phyloP scores from a whole-genome alignment of 352 stramenopile genomes.

The Globisporangium canariense region DNA sequence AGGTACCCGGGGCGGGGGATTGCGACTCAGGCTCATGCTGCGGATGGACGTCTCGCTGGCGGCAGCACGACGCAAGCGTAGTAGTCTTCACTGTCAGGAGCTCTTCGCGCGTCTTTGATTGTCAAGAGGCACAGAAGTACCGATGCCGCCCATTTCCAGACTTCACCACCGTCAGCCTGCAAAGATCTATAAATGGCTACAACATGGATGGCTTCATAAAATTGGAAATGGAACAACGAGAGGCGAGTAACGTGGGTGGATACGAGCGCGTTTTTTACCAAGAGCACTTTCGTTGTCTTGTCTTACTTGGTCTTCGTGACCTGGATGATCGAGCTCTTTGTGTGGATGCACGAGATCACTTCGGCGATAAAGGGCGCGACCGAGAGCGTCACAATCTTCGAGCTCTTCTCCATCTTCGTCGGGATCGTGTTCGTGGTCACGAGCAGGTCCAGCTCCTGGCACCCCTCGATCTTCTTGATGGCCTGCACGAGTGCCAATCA shows the following conservation, averaged over 20 bases:
- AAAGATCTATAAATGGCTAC: neutral
- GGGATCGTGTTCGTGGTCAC: constrained; percentile 88
- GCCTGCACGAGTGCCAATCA: constrained; percentile 29
- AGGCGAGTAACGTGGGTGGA: neutral
- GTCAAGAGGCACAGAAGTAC: neutral
- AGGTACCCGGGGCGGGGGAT: constrained; percentile 28
- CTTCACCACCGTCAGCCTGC: too few relatives aligned
- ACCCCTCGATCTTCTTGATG: constrained; percentile 54
- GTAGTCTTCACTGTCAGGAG: neutral
- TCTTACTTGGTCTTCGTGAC: constrained; percentile 74
- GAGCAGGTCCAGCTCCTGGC: constrained; percentile 74
- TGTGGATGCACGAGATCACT: constrained; percentile 88
- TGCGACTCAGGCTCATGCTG: constrained; percentile 17
- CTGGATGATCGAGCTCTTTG: constrained; percentile 83
- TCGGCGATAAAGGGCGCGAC: constrained; percentile 86
- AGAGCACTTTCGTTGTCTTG: too few relatives aligned
- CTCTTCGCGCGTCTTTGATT: neutral
- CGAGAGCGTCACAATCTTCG: constrained; percentile 84
- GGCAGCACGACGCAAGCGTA: neutral
- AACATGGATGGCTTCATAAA: neutral
- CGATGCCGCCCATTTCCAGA: neutral
- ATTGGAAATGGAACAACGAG: neutral
- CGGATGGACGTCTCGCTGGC: neutral
- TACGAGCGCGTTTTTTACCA: neutral
- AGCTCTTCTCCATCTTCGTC: constrained; percentile 30